Base-by-base conservation (phyloP, 495 filamentous ascomycete genomes). In the Hamigera avellanea region DNA sequence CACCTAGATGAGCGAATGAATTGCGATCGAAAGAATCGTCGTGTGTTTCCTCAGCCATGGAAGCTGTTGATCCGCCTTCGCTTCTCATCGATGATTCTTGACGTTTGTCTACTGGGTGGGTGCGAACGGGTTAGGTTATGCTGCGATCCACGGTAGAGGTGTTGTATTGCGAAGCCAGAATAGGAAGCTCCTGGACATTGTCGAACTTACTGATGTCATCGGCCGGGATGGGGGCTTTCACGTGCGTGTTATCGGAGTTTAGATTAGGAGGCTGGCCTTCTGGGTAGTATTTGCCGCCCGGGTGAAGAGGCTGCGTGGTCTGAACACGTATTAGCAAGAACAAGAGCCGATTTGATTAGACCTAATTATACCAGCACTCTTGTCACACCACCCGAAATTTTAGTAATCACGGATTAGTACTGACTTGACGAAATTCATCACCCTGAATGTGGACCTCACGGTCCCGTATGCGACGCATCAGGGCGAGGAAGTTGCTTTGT, bases 401-500 rank as follows among this genome's bases (percentile, higher is more conserved):
- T 26, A 60, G 50, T 48, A n/a, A 47, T 56, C 51, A 62, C 52
- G 57, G 52, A 56, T 56, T 59, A 50, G 52, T 61, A 71, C 67
- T 69, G 55, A 73, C 69, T 68, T 72, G 64, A 44, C 64, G 59
- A 47, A 73, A 66, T 41, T 70, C 62, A 36, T 72, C 64, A 19
- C 69, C 70, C 41, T 72, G 57, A 35, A 73, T 55, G 39, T 67
- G 57, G 14, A 72, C 69, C 46, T 72, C 68, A 16, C 59, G 63
- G 49, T 73, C 70, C 31, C 70, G 61, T 41, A 73, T 62, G 35
- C 69, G 66, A 19, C 81, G 74, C 84, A 91, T 88, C 44, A 91
- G 55, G 7, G 70, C 70, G 13, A 88, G 64, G 46, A 91, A 91
- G 37, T 73, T 75, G 54, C 82, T 86, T 46, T 86, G 69, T 48